These are phyloP conservation scores for Kwoniella sp. DNA, from an alignment of 768 basidiomycete genomes.

Conservation along the genomic window DNA sequence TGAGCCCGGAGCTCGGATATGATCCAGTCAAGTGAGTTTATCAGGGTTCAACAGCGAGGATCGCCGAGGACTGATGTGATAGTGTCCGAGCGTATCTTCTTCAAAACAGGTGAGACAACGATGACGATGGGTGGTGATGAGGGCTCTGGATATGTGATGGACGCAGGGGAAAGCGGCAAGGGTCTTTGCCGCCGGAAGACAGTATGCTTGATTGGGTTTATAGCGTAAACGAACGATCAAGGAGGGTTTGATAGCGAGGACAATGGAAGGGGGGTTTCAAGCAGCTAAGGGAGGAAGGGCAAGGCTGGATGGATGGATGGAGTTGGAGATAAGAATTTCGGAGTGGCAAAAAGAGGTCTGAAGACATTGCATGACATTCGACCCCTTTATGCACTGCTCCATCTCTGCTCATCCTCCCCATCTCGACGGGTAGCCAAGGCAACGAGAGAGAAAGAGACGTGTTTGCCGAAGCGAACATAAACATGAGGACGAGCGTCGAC, in stretches of 20 bases:
- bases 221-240: not conserved
- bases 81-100: not conserved
- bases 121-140: too few species aligned
- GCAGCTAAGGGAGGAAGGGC: not conserved
- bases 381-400: not conserved
- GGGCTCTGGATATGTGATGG: too few species aligned
- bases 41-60: not conserved
- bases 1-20: not conserved
- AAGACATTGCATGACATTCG: too few species aligned
- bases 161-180: too few species aligned
- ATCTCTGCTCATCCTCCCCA: too few species aligned
- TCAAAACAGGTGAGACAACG: too few species aligned
- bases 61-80: not conserved
- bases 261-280: not conserved
- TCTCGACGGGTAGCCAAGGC: not conserved
- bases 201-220: not conserved
- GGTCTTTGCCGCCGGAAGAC: not conserved
- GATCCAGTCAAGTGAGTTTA: not conserved
- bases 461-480: not conserved
- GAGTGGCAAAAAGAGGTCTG: not conserved
- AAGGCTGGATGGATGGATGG: not conserved
- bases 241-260: constrained; percentile 1
- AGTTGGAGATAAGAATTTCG: not conserved
- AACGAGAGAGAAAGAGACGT: not conserved
- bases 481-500: not conserved